phyloP scores from a whole-genome alignment of 129 eudicot genomes.

The Deinandra increscens region DNA sequence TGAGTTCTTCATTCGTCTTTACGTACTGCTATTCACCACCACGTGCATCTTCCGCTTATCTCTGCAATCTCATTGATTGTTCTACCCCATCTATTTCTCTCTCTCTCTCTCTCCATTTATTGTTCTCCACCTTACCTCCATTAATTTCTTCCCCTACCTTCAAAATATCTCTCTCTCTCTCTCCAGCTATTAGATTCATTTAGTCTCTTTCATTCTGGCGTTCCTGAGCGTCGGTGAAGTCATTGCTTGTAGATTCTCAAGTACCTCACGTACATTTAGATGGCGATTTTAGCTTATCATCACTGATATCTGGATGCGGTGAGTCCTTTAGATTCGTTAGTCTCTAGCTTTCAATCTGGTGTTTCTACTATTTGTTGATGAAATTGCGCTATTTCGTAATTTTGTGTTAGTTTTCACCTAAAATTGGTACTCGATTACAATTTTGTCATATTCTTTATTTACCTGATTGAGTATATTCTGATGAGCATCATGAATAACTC shows the following conservation, averaged over 20 bases:
- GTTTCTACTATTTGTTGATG: background rate
- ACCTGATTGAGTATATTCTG: background rate
- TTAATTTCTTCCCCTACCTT: conserved; percentile 24
- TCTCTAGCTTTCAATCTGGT: background rate
- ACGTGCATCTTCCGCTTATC: conserved; percentile 34
- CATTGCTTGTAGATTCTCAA: background rate
- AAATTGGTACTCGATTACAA: background rate
- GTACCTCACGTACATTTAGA: background rate
- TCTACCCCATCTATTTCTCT: background rate
- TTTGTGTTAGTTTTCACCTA: background rate
- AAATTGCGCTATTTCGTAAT: background rate
- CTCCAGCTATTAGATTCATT: background rate
- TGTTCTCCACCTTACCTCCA: conserved; percentile 35
- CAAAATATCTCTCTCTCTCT: background rate
- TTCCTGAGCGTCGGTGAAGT: background rate
- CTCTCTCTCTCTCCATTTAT: conserved; percentile 21
- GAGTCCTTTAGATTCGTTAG: background rate
- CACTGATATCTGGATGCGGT: background rate
- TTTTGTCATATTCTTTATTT: background rate
- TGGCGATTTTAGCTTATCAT: background rate
- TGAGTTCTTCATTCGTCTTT: conserved; percentile 1
- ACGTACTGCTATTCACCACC: conserved; percentile 13
- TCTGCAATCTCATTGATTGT: conserved; percentile 34
- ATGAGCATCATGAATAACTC: background rate
- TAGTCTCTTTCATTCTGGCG: conserved; percentile 13